Conservation (phyloP, 2,329 filamentous ascomycete species). For the Fusarium ambrosium region DNA sequence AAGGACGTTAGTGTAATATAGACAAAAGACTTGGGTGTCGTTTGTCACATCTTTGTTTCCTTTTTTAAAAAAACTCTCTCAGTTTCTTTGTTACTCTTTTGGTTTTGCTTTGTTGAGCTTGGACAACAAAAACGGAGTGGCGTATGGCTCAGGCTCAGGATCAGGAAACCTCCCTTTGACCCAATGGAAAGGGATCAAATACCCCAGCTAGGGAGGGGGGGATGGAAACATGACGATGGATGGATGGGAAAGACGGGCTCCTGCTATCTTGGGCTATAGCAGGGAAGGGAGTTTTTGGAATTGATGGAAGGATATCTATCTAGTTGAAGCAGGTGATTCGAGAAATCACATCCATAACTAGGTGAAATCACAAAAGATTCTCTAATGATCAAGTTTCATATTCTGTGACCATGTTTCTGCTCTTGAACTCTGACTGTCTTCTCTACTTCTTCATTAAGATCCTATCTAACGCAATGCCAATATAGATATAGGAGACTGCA, state of each 20-base stretch:
- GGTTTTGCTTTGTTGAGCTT: slow-evolving; percentile 37
- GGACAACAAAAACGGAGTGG: slow-evolving; percentile 45
- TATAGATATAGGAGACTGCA: not conserved
- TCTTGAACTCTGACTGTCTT: not conserved
- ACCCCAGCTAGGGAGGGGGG: slow-evolving; percentile 26
- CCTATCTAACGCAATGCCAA: not conserved
- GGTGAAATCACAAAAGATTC: slow-evolving; percentile 33
- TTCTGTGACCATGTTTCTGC: not conserved
- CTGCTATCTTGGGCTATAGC: slow-evolving; percentile 43
- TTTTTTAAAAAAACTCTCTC: slow-evolving; percentile 13
- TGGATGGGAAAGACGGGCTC: slow-evolving; percentile 24
- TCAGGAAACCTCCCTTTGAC: slow-evolving; percentile 25
- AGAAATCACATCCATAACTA: slow-evolving; percentile 15
- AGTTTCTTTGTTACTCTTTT: slow-evolving; percentile 23
- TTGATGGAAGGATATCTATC: slow-evolving; percentile 17
- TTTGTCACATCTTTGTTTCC: slow-evolving; percentile 40
- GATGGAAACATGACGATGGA: slow-evolving; percentile 22
- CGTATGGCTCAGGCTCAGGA: slow-evolving; percentile 28
- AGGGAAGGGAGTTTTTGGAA: slow-evolving; percentile 44
- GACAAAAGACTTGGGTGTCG: slow-evolving; percentile 33
- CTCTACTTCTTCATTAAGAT: not conserved
- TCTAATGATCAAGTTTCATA: not conserved
- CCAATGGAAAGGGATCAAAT: slow-evolving; percentile 37
- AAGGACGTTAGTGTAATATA: slow-evolving; percentile 47
- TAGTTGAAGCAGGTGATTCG: slow-evolving; percentile 13